These are phyloP conservation scores for Chrysoporthe cubensis DNA, from an alignment of 2,329 filamentous ascomycete genomes.

Conservation along the genomic window DNA sequence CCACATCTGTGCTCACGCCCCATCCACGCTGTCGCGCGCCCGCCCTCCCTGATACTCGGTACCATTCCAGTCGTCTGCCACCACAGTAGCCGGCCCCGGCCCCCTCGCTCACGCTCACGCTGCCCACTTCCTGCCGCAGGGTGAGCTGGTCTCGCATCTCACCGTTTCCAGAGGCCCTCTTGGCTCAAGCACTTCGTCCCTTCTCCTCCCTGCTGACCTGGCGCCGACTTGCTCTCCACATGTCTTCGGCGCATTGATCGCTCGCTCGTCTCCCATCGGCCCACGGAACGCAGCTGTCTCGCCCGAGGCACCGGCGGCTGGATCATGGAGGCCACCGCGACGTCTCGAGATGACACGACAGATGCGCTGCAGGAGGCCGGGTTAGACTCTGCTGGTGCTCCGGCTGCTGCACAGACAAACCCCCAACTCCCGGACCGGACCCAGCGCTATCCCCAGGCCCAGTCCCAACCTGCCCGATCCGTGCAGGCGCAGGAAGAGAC, in stretches of 20 bases:
- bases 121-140: not conserved
- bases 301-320: not conserved
- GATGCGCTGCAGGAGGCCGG: slow-evolving; percentile 11
- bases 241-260: not conserved
- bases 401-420: slow-evolving; percentile 1
- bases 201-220: not conserved
- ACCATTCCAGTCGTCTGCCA: not conserved
- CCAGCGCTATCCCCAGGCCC: slow-evolving; percentile 5
- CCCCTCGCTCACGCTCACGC: slow-evolving; percentile 1
- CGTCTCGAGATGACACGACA: slow-evolving; percentile 12
- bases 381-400: not conserved
- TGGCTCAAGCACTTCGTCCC: not conserved
- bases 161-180: not conserved
- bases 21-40: not conserved
- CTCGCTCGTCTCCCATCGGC: not conserved
- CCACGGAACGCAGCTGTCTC: not conserved
- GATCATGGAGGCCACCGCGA: slow-evolving; percentile 17
- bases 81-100: not conserved
- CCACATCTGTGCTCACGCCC: not conserved
- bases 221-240: not conserved
- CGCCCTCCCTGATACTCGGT: slow-evolving; percentile 1
- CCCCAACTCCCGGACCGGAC: not conserved
- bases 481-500: slow-evolving; percentile 8
- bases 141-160: not conserved
- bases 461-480: slow-evolving; percentile 8